A percentile compares a stretch with the other conserved stretches of the same genome.
These are phyloP conservation scores for Posidonia australis DNA, from an alignment of 106 monocot genomes.

Conservation along the genomic window DNA sequence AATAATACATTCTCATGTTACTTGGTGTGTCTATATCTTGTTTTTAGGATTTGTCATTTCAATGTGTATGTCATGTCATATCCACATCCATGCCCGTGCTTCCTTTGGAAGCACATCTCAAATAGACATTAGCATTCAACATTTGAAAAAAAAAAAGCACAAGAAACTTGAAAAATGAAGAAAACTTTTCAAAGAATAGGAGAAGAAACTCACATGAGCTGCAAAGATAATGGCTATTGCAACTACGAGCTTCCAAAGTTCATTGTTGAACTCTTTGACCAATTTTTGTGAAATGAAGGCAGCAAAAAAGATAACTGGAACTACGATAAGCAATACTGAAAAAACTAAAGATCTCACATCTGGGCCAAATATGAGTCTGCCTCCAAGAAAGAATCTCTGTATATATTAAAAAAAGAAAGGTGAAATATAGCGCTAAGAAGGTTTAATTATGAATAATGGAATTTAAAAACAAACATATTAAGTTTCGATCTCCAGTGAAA, in stretches of 20 bases:
- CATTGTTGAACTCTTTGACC: conserved; percentile 23
- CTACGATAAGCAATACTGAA: conserved; percentile 48
- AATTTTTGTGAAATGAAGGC: conserved; percentile 45
- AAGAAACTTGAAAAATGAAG: too few species aligned
- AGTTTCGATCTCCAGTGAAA: too few species aligned
- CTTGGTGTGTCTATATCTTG: too few species aligned
- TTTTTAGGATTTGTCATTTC: too few species aligned
- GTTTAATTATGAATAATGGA: too few species aligned
- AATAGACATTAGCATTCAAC: not conserved
- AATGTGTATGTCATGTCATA: too few species aligned
- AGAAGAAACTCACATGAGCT: conserved; percentile 36
- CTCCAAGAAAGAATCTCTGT: conserved; percentile 68
- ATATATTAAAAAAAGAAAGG: not conserved
- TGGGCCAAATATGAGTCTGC: conserved; percentile 80
- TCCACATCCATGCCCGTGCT: too few species aligned
- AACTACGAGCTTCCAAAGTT: conserved; percentile 37
- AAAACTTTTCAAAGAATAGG: not conserved
- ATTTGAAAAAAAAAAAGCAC: too few species aligned
- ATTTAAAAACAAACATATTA: too few species aligned
- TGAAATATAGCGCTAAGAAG: too few species aligned
- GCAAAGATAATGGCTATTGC: conserved; percentile 35
- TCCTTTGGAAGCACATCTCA: too few species aligned
- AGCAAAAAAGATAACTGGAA: conserved; percentile 51
- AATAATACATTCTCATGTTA: too few species aligned
- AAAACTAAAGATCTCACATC: conserved; percentile 57